phyloP scores from a whole-genome alignment of 2,329 filamentous ascomycete genomes.

The Colletotrichum cordylinicola region DNA sequence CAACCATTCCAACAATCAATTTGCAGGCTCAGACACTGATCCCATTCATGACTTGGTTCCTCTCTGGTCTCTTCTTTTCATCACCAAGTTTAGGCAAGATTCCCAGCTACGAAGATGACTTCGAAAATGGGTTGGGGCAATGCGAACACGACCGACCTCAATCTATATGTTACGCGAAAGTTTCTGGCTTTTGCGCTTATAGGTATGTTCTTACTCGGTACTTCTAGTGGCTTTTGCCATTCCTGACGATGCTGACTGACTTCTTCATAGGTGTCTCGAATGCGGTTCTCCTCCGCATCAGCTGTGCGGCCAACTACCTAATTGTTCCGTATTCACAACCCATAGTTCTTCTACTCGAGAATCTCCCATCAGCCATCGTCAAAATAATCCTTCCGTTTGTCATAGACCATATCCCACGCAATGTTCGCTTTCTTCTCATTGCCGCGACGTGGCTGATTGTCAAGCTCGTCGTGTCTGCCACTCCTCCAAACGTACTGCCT shows the following conservation, averaged over 20 bases:
- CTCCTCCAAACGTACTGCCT: conserved; percentile 39
- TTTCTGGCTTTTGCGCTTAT: conserved; percentile 5
- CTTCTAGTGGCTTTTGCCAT: no score
- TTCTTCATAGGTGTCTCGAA: conserved; percentile 32
- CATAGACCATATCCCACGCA: conserved; percentile 30
- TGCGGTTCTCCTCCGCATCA: conserved; percentile 32
- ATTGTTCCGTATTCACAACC: conserved; percentile 37
- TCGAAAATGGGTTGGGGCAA: no score
- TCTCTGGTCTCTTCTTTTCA: no score
- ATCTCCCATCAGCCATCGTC: conserved; percentile 30
- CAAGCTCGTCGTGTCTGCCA: conserved; percentile 28
- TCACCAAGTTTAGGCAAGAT: no score
- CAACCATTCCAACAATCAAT: no score
- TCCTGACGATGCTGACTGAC: not conserved
- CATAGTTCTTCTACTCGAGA: conserved; percentile 35
- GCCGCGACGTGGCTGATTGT: conserved; percentile 32
- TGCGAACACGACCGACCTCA: no score
- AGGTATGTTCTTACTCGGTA: not conserved
- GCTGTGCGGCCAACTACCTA: conserved; percentile 38
- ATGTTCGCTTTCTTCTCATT: conserved; percentile 31
- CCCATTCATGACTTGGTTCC: no score
- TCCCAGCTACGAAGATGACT: no score
- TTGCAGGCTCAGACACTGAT: no score
- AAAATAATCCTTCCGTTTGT: conserved; percentile 34
- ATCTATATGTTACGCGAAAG: not conserved